A percentile compares a stretch with the other conserved stretches of the same genome.
phyloP scores from a whole-genome alignment of 2,329 filamentous ascomycete genomes.

The Dactylellina drechsleri region DNA sequence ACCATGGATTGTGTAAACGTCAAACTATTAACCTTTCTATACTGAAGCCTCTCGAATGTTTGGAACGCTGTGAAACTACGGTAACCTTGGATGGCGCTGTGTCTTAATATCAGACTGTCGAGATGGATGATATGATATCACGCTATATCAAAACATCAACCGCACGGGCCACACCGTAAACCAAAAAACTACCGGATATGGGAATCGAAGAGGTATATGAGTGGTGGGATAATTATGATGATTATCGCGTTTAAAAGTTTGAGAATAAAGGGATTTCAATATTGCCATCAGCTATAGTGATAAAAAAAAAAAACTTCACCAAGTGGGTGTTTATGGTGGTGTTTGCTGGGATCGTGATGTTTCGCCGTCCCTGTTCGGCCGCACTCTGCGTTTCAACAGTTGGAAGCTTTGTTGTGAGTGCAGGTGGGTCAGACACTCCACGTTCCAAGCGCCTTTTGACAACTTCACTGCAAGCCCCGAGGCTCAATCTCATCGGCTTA shows the following conservation, averaged over 20 bases:
- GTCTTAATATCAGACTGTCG: conserved; percentile 38
- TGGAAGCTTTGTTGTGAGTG: neutral
- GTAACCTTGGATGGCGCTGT: conserved; percentile 12
- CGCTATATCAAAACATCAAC: neutral
- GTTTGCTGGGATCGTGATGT: neutral
- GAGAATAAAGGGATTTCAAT: neutral
- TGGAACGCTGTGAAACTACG: neutral
- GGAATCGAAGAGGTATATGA: no score
- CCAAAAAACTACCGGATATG: no score
- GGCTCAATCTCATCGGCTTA: neutral
- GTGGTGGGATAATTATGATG: no score
- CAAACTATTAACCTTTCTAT: neutral
- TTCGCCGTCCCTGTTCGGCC: conserved; percentile 18
- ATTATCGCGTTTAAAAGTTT: neutral
- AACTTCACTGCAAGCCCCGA: no score
- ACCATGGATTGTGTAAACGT: no score
- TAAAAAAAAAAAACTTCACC: neutral
- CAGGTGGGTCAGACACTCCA: conserved; percentile 44
- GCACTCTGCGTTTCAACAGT: conserved; percentile 28
- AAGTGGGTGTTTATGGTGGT: neutral
- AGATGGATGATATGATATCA: conserved; percentile 9
- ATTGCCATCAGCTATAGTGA: no score
- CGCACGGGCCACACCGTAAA: conserved; percentile 1
- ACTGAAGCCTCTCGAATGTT: conserved; percentile 22
- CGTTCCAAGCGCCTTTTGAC: conserved; percentile 16